phyloP scores from a whole-genome alignment of 2,329 filamentous ascomycete species.

The Huntiella omanensis region DNA sequence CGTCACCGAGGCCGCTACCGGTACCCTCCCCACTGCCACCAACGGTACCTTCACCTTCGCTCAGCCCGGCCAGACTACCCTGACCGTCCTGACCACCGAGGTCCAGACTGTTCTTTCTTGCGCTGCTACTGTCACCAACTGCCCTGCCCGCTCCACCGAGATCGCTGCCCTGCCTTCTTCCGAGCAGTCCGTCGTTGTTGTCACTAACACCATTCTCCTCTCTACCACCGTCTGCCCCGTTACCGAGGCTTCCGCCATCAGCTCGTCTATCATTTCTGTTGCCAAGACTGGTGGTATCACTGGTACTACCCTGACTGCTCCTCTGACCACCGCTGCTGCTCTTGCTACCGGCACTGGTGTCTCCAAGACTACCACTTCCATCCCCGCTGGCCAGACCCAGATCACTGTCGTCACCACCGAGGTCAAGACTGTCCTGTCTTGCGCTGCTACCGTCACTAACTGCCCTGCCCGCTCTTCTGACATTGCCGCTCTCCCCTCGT shows the following conservation, averaged over 20 bases:
- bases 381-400: conserved; percentile 17
- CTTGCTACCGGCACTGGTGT: conserved; percentile 18
- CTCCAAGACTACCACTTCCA: conserved; percentile 2
- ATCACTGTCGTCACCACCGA: conserved; percentile 24
- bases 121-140: conserved; percentile 38
- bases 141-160: conserved; percentile 21
- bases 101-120: conserved; percentile 40
- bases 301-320: conserved; percentile 19
- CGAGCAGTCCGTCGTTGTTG: conserved; percentile 18
- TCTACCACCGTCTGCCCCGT: conserved; percentile 28
- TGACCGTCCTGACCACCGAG: conserved; percentile 34
- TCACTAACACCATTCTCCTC: conserved; percentile 23
- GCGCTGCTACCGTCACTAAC: conserved; percentile 33
- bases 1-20: background rate
- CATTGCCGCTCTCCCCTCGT: conserved; percentile 19
- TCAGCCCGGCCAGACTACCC: conserved; percentile 19
- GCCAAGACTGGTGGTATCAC: conserved; percentile 20
- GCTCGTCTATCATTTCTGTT: conserved; percentile 21
- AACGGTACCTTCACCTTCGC: conserved; percentile 12
- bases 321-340: conserved; percentile 19
- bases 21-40: background rate
- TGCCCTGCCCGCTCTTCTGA: conserved; percentile 23
- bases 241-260: conserved; percentile 22
- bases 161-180: conserved; percentile 20
- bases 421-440: conserved; percentile 4